phyloP scores from a whole-genome alignment of 139 green algal species.

The Astrephomene gubernaculifera region DNA sequence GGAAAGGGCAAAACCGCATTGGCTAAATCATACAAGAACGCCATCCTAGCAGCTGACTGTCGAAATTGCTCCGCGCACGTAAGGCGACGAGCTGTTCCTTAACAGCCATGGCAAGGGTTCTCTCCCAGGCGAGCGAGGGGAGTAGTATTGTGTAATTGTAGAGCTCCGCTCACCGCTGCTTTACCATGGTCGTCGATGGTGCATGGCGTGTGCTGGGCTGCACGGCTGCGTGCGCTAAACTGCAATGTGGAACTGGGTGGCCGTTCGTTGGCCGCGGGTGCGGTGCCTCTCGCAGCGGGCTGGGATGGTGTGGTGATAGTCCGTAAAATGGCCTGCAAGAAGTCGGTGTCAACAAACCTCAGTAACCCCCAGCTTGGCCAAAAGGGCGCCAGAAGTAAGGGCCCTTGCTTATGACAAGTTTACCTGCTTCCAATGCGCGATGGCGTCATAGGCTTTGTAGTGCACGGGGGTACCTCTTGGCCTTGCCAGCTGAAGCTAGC shows the following conservation, averaged over 20 bases:
- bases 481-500: neutral
- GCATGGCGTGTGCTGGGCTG: neutral
- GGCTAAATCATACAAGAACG: no score
- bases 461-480: neutral
- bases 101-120: no score
- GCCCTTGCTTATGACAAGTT: neutral
- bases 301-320: neutral
- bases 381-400: no score
- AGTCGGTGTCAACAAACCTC: neutral
- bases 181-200: neutral
- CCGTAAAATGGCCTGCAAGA: neutral
- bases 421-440: neutral
- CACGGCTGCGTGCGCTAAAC: neutral
- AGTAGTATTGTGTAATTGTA: neutral
- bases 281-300: neutral
- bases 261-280: constrained; percentile 3
- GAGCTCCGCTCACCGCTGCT: constrained; percentile 5
- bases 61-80: no score
- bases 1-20: no score
- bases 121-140: no score
- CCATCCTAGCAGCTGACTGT: no score
- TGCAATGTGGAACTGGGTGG: no score
- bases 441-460: neutral
- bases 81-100: no score
- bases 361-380: neutral